Evolutionary conservation across 1,284 basidiomycete species (phyloP).

Genomic region (Ceratobasidium papillatum): DNA sequence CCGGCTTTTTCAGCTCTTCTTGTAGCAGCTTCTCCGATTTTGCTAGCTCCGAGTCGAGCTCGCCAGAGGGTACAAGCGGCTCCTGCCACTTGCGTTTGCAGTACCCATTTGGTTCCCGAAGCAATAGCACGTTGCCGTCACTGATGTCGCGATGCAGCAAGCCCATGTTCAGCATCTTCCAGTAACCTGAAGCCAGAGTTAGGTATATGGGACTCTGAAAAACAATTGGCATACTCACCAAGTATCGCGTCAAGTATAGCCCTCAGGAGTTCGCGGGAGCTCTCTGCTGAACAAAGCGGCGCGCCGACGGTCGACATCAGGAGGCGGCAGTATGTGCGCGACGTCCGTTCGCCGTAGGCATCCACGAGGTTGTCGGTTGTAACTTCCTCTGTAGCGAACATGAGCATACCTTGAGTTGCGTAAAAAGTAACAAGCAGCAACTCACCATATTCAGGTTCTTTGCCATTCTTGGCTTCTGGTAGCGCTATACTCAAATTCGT

Average conservation of each 20-base stretch:
- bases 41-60: not conserved
- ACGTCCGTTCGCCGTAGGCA: not conserved
- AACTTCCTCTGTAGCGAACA: not conserved
- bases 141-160: constrained; percentile 28
- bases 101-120: not conserved
- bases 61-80: not conserved
- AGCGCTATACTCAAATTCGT: too few relatives aligned
- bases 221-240: constrained; percentile 7
- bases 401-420: too few relatives aligned
- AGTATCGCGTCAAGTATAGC: constrained; percentile 10
- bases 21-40: not conserved
- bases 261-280: not conserved
- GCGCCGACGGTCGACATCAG: constrained; percentile 22
- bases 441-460: too few relatives aligned
- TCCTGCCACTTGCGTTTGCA: not conserved
- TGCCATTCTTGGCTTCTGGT: too few relatives aligned
- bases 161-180: constrained; percentile 7
- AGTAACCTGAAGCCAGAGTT: constrained; percentile 22
- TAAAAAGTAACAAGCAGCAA: not conserved
- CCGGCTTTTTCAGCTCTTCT: not conserved
- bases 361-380: not conserved
- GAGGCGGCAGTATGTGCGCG: not conserved
- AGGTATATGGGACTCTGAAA: too few relatives aligned
- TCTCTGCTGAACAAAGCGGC: not conserved
- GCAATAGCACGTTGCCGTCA: constrained; percentile 21